phyloP scores from a whole-genome alignment of 768 basidiomycete genomes.

The Sporobolomyces pararoseus region DNA sequence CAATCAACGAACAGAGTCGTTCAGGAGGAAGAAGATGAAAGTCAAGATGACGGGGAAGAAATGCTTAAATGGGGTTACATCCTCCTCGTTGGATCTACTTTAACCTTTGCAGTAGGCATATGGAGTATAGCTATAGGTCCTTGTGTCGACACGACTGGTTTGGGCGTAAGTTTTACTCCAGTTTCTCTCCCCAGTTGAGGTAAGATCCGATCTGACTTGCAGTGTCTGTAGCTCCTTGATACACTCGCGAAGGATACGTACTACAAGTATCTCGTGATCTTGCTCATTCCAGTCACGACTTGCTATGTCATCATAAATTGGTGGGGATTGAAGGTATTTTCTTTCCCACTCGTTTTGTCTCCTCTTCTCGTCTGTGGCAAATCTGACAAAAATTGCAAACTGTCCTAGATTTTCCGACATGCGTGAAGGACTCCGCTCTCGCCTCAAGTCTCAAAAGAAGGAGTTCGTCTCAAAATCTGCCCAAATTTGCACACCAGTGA shows the following conservation, averaged over 20 bases:
- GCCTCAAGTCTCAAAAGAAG: too few species aligned
- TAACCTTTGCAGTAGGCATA: conserved; percentile 4
- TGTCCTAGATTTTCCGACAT: conserved; percentile 39
- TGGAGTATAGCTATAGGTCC: conserved; percentile 40
- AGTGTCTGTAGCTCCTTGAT: conserved; percentile 58
- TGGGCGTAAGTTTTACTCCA: neutral
- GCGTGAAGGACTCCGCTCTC: conserved; percentile 15
- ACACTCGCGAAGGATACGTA: conserved; percentile 67
- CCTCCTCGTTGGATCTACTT: neutral
- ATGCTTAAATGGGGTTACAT: conserved; percentile 30
- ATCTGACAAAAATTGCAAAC: neutral
- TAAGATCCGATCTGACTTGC: too few species aligned
- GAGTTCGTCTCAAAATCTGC: too few species aligned
- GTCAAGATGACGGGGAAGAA: neutral
- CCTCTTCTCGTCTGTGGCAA: neutral
- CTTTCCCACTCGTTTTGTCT: too few species aligned
- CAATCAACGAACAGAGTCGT: neutral
- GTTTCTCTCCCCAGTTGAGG: neutral
- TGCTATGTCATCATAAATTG: conserved; percentile 97
- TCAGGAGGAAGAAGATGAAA: neutral
- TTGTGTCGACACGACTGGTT: neutral
- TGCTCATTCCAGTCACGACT: conserved; percentile 73
- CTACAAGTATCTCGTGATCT: conserved; percentile 80
- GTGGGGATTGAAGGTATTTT: conserved; percentile 62
- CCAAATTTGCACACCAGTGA: too few species aligned